These are phyloP conservation scores for Nitzschia inconspicua DNA, from an alignment of 108 stramenopile genomes.

Conservation along the genomic window DNA sequence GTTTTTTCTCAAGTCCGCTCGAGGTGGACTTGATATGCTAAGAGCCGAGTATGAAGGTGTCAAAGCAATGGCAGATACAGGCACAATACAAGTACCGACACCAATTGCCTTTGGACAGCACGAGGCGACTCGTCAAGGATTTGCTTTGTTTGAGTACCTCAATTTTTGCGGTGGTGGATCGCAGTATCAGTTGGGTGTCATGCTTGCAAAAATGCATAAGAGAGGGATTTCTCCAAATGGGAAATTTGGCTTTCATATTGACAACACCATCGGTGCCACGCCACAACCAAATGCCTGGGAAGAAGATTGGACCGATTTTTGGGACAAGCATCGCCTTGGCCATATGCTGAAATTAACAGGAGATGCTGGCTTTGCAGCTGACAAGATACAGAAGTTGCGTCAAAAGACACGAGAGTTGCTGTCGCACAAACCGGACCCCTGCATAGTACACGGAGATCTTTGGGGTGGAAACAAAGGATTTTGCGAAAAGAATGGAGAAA, in stretches of 20 bases:
- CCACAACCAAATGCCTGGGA: slow-evolving; percentile 76
- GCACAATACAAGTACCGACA: slow-evolving; percentile 63
- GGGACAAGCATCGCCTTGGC: slow-evolving; percentile 61
- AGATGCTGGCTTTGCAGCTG: slow-evolving; percentile 28
- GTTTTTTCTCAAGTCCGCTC: slow-evolving; percentile 72
- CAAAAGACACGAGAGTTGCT: slow-evolving; percentile 53
- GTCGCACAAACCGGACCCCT: slow-evolving; percentile 54
- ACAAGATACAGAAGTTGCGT: slow-evolving; percentile 26
- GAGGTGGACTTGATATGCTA: slow-evolving; percentile 52
- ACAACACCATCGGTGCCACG: slow-evolving; percentile 81
- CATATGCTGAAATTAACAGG: slow-evolving; percentile 68
- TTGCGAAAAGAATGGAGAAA: slow-evolving; percentile 35
- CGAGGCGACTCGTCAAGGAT: slow-evolving; percentile 29
- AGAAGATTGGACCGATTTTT: slow-evolving; percentile 79
- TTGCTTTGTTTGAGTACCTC: slow-evolving; percentile 77
- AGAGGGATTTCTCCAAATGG: slow-evolving; percentile 7
- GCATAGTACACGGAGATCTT: slow-evolving; percentile 75
- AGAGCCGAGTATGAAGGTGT: slow-evolving; percentile 74
- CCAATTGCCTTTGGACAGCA: slow-evolving; percentile 64
- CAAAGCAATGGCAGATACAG: slow-evolving; percentile 63
- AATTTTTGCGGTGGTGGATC: slow-evolving; percentile 60
- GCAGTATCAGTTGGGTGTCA: slow-evolving; percentile 56
- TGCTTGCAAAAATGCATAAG: slow-evolving; percentile 63
- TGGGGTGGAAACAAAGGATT: slow-evolving; percentile 83
- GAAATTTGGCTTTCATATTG: slow-evolving; percentile 68